Base-by-base conservation (phyloP, 305 asterid species). In the Plantago coronopus region DNA sequence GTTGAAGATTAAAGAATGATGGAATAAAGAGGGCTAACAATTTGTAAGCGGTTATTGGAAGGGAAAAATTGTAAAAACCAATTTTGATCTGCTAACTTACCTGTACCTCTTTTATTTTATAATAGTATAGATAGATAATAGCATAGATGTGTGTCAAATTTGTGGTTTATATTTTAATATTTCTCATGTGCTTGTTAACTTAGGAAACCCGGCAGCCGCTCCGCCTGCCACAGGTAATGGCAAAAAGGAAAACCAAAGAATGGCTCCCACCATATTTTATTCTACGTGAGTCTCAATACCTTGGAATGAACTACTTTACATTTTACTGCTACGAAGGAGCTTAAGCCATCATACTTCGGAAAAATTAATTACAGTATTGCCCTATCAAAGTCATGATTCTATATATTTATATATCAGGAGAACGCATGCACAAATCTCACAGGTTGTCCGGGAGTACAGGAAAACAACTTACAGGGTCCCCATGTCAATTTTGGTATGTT, bases 401-500 rank as follows among this genome's bases (percentile, higher is more conserved):
- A 27, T 66, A 19, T 59, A 50, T 56, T 13, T 12, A 60, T 63
- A 69, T 55, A 48, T 69, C 51, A 91, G 98, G 96, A 83, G 98
- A 77, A 89, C 98, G 4, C 98, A 91, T 72, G 16, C 91, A 3
- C 98, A 91, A 79, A 80, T 91, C 70, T 69, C 79, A 55, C 97
- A 91, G 81, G 98, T 86, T 72, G 79, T 86, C 27, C 78, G 91
- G 43, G 97, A 91, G 72, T 91, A 84, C 87, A 84, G 68, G 75
- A 89, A 82, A 74, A 91, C 97, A 56, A 42, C 87, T 17, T 89
- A 86, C 67, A 80, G 98, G 70, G 88, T 79, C 67, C 79, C 88
- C 20, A 91, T 91, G 98, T 83, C 97, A 22, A 78, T 91, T 66
- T 67, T 91, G 96, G 98, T 91, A 69, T 61, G 88, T 73, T 66